Conservation (phyloP, 23 red algal genomes). For the Gracilaria gracilis region DNA sequence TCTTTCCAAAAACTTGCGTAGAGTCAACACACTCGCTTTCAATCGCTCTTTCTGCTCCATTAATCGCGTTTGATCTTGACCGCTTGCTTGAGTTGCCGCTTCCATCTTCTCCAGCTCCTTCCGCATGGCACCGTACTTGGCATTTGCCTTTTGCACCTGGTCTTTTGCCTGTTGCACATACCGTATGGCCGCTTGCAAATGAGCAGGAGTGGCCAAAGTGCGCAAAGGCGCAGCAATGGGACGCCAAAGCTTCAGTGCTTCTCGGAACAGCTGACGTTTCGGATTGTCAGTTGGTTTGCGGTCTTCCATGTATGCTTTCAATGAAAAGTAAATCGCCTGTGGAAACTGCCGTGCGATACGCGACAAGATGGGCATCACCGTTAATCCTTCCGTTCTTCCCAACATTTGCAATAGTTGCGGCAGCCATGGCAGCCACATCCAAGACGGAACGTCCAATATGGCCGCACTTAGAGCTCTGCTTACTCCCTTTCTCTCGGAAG, state of each 20-base stretch:
- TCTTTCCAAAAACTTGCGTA: conserved; percentile 16
- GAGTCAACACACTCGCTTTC: conserved; percentile 4
- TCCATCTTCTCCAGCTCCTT: conserved; percentile 33
- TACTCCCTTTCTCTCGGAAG: conserved; percentile 29
- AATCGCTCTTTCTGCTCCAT: conserved; percentile 35
- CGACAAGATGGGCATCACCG: conserved; percentile 66
- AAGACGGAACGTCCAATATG: conserved; percentile 74
- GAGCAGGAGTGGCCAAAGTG: conserved; percentile 34
- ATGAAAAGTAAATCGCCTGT: conserved; percentile 88
- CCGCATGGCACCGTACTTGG: not conserved
- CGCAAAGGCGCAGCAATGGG: conserved; percentile 63
- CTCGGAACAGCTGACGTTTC: conserved; percentile 37
- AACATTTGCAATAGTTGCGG: conserved; percentile 89
- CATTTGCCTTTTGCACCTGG: conserved; percentile 27
- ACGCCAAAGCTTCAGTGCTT: conserved; percentile 75
- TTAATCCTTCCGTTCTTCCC: conserved; percentile 44
- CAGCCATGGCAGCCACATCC: conserved; percentile 98
- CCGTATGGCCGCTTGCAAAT: conserved; percentile 9
- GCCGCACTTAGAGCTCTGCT: conserved; percentile 25
- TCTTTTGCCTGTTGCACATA: conserved; percentile 39
- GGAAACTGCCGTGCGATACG: conserved; percentile 87
- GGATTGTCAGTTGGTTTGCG: conserved; percentile 78
- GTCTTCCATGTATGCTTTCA: conserved; percentile 93
- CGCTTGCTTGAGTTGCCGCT: conserved; percentile 21
- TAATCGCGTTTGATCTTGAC: conserved; percentile 23